A percentile compares a stretch with the other conserved stretches of the same genome.
phyloP scores from a whole-genome alignment of 164 flowering plant genomes.

The Piper longum region DNA sequence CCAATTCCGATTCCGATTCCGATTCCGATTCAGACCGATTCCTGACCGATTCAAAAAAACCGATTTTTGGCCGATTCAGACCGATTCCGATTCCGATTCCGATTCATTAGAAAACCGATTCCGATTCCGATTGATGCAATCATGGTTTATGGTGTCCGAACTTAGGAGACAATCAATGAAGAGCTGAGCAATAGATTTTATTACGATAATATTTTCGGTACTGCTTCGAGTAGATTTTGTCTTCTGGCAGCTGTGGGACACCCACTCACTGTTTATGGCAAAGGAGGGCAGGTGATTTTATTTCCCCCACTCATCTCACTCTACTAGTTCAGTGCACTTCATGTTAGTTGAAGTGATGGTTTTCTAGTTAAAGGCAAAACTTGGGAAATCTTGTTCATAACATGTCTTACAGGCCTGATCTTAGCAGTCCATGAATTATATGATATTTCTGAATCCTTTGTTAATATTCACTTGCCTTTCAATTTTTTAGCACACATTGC shows the following conservation, averaged over 20 bases:
- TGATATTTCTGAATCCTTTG: neutral
- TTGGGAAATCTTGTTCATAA: too few relatives aligned
- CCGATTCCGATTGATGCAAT: too few relatives aligned
- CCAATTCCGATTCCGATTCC: too few relatives aligned
- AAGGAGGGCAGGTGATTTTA: slow-evolving; percentile 82
- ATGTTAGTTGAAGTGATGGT: neutral
- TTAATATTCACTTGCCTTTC: neutral
- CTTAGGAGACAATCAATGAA: slow-evolving; percentile 92
- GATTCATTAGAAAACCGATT: too few relatives aligned
- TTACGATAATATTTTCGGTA: slow-evolving; percentile 89
- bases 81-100: too few relatives aligned
- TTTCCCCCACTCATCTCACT: neutral
- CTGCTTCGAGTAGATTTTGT: slow-evolving; percentile 83
- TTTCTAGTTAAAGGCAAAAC: too few relatives aligned
- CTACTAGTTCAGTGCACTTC: neutral
- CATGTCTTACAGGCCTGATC: neutral
- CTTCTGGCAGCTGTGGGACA: slow-evolving; percentile 95
- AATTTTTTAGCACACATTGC: neutral
- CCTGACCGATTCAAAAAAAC: too few relatives aligned
- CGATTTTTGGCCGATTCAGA: too few relatives aligned
- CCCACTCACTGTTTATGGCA: slow-evolving; percentile 98
- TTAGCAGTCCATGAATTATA: neutral
- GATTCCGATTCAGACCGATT: too few relatives aligned
- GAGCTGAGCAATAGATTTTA: slow-evolving; percentile 81
- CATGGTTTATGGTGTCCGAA: slow-evolving; percentile 85